A percentile compares a stretch with the other conserved stretches of the same genome.
Evolutionary conservation across 2,329 filamentous ascomycete species (phyloP).

Genomic region (Hypoxylon sp.): DNA sequence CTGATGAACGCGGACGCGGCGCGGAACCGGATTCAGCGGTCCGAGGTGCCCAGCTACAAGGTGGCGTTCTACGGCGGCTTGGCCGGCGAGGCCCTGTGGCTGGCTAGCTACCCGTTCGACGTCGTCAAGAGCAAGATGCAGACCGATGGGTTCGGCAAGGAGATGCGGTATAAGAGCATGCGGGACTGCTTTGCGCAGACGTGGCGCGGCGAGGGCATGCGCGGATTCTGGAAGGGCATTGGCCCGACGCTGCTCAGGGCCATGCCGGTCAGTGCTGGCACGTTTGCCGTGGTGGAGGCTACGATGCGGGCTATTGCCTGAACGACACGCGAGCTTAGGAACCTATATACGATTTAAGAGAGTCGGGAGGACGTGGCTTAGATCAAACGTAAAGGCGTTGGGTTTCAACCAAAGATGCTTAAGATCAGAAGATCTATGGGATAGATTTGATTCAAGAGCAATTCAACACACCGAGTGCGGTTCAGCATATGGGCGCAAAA

Average conservation of each 20-base stretch:
- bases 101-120: conserved; percentile 94
- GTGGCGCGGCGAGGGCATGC: conserved; percentile 79
- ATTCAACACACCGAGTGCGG: conserved; percentile 42
- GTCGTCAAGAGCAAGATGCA: conserved; percentile 99
- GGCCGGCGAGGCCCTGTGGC: conserved; percentile 94
- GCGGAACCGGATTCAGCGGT: conserved; percentile 81
- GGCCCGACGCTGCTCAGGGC: conserved; percentile 91
- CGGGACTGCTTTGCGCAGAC: conserved; percentile 90
- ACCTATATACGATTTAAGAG: not conserved
- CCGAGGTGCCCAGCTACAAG: conserved; percentile 85
- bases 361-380: not conserved
- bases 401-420: conserved; percentile 40
- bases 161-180: conserved; percentile 84
- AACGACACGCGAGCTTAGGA: not conserved
- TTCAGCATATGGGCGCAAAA: conserved; percentile 11
- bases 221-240: conserved; percentile 96
- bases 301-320: conserved; percentile 73
- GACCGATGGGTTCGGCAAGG: conserved; percentile 87
- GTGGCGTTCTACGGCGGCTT: conserved; percentile 93
- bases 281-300: conserved; percentile 86
- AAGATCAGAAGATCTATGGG: conserved; percentile 7
- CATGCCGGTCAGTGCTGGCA: conserved; percentile 98
- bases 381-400: conserved; percentile 30
- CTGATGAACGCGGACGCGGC: conserved; percentile 92
- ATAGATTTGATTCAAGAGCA: conserved; percentile 39